These are phyloP conservation scores for Hondaea fermentalgiana DNA, from an alignment of 108 stramenopile species.

Conservation along the genomic window DNA sequence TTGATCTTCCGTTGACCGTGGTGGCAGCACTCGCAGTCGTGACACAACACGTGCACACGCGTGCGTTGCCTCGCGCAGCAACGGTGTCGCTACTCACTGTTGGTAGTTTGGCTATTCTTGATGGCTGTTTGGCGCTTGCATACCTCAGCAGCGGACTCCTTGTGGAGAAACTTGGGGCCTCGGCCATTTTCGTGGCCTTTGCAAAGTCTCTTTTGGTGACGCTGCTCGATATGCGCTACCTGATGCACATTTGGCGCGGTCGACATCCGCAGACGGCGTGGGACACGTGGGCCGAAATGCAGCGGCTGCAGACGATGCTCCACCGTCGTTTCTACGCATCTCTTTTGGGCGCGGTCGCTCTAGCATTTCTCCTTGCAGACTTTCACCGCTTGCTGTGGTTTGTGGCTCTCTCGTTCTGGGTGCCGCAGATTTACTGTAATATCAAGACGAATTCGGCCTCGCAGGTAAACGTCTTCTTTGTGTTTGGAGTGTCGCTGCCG, in stretches of 20 bases:
- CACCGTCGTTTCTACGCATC: constrained; percentile 78
- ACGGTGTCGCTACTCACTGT: constrained; percentile 70
- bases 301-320: constrained; percentile 64
- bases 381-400: constrained; percentile 53
- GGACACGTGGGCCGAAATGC: constrained; percentile 47
- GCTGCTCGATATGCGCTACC: constrained; percentile 88
- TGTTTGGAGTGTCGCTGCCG: constrained; percentile 75
- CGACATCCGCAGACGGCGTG: constrained; percentile 53
- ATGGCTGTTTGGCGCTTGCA: constrained; percentile 72
- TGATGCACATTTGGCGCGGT: constrained; percentile 75
- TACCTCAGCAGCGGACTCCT: constrained; percentile 75
- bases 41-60: constrained; percentile 70
- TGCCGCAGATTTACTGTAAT: constrained; percentile 84
- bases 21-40: constrained; percentile 9
- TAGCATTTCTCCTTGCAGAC: constrained; percentile 56
- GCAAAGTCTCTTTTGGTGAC: constrained; percentile 87
- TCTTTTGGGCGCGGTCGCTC: constrained; percentile 58
- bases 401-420: constrained; percentile 82
- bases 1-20: not conserved
- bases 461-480: constrained; percentile 68
- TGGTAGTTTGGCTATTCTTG: constrained; percentile 80
- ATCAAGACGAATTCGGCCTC: constrained; percentile 63
- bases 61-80: constrained; percentile 64
- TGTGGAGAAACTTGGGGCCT: constrained; percentile 70
- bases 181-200: constrained; percentile 76